Conservation (phyloP, 495 filamentous ascomycete species). For the Bacidia gigantensis region DNA sequence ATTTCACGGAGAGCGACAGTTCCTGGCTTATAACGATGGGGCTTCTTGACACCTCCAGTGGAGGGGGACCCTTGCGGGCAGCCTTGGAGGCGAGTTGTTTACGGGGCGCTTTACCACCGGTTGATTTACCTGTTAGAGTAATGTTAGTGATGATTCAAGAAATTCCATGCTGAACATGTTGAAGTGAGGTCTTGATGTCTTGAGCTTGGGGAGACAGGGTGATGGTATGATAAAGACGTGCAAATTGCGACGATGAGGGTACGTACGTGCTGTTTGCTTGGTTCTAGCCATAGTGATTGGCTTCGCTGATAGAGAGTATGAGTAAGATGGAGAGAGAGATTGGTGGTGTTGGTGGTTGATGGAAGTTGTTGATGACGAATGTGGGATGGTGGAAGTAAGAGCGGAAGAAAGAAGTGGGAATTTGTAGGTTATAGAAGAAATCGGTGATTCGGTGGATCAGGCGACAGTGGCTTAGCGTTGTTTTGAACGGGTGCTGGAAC, state of each 20-base stretch:
- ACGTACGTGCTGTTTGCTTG: slow-evolving; percentile 98
- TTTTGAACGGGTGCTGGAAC: slow-evolving; percentile 11
- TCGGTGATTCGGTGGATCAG: slow-evolving; percentile 21
- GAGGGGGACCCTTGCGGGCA: slow-evolving; percentile 66
- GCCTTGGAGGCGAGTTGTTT: slow-evolving; percentile 92
- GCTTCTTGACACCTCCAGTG: slow-evolving; percentile 98
- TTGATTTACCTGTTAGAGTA: slow-evolving; percentile 60
- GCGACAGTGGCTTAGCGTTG: slow-evolving; percentile 8
- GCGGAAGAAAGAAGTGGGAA: slow-evolving; percentile 36
- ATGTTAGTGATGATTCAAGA: slow-evolving; percentile 25
- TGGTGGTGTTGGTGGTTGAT: slow-evolving; percentile 23
- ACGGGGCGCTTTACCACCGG: slow-evolving; percentile 97
- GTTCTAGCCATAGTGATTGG: slow-evolving; percentile 81
- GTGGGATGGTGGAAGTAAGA: slow-evolving; percentile 24
- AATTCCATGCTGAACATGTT: slow-evolving; percentile 15
- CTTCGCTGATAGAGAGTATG: slow-evolving; percentile 19
- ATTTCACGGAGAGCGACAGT: slow-evolving; percentile 99
- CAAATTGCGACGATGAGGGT: background rate
- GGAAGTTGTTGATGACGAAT: slow-evolving; percentile 33
- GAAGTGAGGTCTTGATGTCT: slow-evolving; percentile 16
- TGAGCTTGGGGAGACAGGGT: slow-evolving; percentile 23
- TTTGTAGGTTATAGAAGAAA: slow-evolving; percentile 27
- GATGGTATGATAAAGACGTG: slow-evolving; percentile 16
- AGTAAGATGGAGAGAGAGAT: too few relatives aligned
- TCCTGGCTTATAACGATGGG: slow-evolving; percentile 98